Evolutionary conservation across 1,139 yeast species (phyloP).

Genomic region (Candida albicans): DNA sequence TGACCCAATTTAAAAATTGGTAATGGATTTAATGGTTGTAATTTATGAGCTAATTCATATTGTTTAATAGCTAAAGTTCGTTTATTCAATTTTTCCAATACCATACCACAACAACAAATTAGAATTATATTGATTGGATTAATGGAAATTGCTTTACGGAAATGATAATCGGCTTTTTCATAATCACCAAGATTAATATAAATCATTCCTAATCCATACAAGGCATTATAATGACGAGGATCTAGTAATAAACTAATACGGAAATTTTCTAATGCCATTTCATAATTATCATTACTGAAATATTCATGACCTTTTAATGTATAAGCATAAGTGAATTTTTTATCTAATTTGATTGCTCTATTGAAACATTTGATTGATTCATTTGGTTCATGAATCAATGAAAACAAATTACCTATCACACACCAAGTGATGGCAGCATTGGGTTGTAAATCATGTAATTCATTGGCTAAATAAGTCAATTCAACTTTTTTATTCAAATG

Average conservation of each 20-base stretch:
- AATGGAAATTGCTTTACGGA: slow-evolving; percentile 81
- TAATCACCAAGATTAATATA: slow-evolving; percentile 84
- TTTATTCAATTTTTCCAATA: slow-evolving; percentile 73
- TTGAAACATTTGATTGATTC: slow-evolving; percentile 88
- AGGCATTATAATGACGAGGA: slow-evolving; percentile 86
- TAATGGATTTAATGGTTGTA: slow-evolving; percentile 84
- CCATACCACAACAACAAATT: slow-evolving; percentile 94
- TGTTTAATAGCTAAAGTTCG: slow-evolving; percentile 74
- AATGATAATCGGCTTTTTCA: slow-evolving; percentile 81
- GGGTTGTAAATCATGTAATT: slow-evolving; percentile 66
- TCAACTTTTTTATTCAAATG: slow-evolving; percentile 85
- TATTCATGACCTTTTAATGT: slow-evolving; percentile 94
- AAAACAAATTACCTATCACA: slow-evolving; percentile 83
- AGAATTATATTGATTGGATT: slow-evolving; percentile 90
- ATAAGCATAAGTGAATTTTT: slow-evolving; percentile 82
- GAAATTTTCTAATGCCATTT: slow-evolving; percentile 83
- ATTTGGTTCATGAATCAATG: slow-evolving; percentile 81
- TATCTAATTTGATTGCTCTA: slow-evolving; percentile 70
- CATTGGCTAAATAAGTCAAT: slow-evolving; percentile 78
- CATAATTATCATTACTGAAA: slow-evolving; percentile 85
- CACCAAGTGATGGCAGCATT: slow-evolving; percentile 87
- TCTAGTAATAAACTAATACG: slow-evolving; percentile 76
- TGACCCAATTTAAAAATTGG: slow-evolving; percentile 92
- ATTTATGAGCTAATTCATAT: slow-evolving; percentile 77
- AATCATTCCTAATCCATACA: slow-evolving; percentile 96